phyloP scores from a whole-genome alignment of 331 rosid species.

The Malus hybrid region DNA sequence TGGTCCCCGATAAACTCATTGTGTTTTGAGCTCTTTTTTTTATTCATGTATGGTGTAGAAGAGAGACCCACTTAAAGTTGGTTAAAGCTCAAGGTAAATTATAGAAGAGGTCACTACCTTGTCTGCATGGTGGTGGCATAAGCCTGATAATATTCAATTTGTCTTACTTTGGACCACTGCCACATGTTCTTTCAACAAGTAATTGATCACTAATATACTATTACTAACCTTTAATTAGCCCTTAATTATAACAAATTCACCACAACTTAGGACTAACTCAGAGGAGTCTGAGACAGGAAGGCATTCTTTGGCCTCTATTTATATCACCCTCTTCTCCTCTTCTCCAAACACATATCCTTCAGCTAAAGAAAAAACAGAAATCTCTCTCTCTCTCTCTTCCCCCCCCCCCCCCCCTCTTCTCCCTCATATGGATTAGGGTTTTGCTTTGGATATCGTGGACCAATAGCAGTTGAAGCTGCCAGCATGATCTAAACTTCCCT shows the following conservation, averaged over 20 bases:
- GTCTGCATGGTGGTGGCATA: constrained; percentile 50
- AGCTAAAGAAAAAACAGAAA: background rate
- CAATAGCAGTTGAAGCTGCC: constrained; percentile 78
- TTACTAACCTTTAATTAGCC: background rate
- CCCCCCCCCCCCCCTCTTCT: background rate
- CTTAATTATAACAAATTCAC: constrained; percentile 12
- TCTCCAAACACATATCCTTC: constrained; percentile 1
- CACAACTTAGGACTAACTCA: background rate
- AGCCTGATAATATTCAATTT: constrained; percentile 49
- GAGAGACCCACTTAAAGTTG: constrained; percentile 11
- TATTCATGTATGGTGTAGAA: constrained; percentile 26
- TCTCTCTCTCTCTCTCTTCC: constrained; percentile 5
- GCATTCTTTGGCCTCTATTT: constrained; percentile 34
- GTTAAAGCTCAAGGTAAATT: constrained; percentile 25
- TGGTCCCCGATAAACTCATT: constrained; percentile 55
- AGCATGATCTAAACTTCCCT: constrained; percentile 88
- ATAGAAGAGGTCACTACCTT: constrained; percentile 31
- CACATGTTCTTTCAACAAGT: constrained; percentile 22
- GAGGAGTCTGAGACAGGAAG: background rate
- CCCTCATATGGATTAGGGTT: background rate
- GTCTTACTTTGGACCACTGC: constrained; percentile 74
- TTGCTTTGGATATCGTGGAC: constrained; percentile 36
- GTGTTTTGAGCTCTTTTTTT: constrained; percentile 36
- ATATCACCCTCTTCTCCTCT: constrained; percentile 13
- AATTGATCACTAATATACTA: background rate